Evolutionary conservation across 352 stramenopile species (phyloP).

Genomic region (Pythium myriotylum): DNA sequence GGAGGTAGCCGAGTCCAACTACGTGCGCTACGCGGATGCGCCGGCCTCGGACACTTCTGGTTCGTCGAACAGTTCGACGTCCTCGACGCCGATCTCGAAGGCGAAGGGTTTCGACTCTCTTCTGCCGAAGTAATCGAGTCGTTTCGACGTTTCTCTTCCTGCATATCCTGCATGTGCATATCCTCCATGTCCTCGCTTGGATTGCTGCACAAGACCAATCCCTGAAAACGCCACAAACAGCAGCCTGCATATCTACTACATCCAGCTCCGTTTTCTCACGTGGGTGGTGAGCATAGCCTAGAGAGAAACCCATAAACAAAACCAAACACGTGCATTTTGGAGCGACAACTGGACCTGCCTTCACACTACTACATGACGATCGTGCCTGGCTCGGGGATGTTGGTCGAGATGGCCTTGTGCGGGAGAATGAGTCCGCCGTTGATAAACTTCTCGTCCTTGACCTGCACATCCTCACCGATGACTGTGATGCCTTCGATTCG

Average conservation of each 20-base stretch:
- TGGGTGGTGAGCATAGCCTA: conserved; percentile 14
- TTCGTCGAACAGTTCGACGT: conserved; percentile 43
- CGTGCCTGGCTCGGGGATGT: conserved; percentile 82
- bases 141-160: not conserved
- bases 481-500: conserved; percentile 85
- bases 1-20: conserved; percentile 45
- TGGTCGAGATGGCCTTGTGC: conserved; percentile 88
- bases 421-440: conserved; percentile 88
- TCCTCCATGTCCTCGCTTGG: not conserved
- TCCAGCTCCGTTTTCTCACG: conserved; percentile 17
- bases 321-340: conserved; percentile 18
- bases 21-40: conserved; percentile 32
- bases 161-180: no score
- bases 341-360: not conserved
- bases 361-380: conserved; percentile 80
- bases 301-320: conserved; percentile 6
- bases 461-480: conserved; percentile 85
- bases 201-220: not conserved
- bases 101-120: not conserved
- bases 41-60: conserved; percentile 51
- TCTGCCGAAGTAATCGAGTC: conserved; percentile 9
- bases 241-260: conserved; percentile 14
- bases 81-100: conserved; percentile 25
- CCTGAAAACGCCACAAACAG: conserved; percentile 11
- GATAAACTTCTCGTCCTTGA: conserved; percentile 90